Base-by-base conservation (phyloP, 1,284 basidiomycete genomes). In the Irpex sp. region DNA sequence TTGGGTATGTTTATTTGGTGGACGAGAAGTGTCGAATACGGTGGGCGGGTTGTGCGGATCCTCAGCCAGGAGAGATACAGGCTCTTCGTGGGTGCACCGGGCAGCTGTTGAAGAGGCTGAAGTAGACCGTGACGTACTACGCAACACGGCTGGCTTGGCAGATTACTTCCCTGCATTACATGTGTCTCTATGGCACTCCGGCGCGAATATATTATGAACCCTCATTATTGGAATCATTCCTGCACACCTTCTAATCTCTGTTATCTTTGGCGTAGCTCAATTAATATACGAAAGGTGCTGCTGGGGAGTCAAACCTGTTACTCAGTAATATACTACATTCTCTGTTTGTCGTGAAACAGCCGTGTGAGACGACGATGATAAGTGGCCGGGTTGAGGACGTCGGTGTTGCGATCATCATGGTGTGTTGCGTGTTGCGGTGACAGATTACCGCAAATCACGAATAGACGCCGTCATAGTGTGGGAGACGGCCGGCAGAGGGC, bases 1-100 rank as follows among this genome's bases (percentile, higher is more conserved):
- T 98, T 38, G 97, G 96, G 3, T 98, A 98, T 72, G 90, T 97
- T 8, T 99, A 92, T 73, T 82, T 99, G 6, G 86, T 98, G 19
- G 97, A 98, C 71, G 85, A 89, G 71, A 86, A 92, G 64, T 77
- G 88, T 64, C 93, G 88, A 74, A 85, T 99, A 59, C 85, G 97
- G 17, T 99, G 97, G 97, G 97, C 93, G 1, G 97, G 88, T 2
- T 92, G 94, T 67, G 95, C 89, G 1, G 91, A 93, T 71, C 92
- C 96, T 0, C 90, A 85, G 65, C 73, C 77, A 4, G 87, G 91
- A 63, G 96, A 98, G 77, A 79, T 82, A 0, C 79, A 85, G 62
- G 85, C 89, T 9, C 77, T 98, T 60, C 79, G 87, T 69, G 86
- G 81, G 52, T 97, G 95, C 70, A 85, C 88, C 0, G 85, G 87